Evolutionary conservation across 2,329 filamentous ascomycete species (phyloP).

Genomic region (Lachnellula arida): DNA sequence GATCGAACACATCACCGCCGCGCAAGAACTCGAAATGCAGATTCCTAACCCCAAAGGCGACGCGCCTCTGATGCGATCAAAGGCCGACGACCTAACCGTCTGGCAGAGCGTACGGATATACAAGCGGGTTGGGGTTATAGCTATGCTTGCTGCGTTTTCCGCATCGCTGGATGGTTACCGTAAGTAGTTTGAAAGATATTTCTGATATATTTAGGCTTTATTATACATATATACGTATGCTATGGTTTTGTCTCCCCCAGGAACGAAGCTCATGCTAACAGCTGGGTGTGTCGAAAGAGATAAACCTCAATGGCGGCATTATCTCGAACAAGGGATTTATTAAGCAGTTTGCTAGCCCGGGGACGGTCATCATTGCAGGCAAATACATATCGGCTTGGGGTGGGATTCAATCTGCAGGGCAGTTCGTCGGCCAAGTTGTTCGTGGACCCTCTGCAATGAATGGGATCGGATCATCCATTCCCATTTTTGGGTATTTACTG

Average conservation of each 20-base stretch:
- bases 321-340: constrained; percentile 21
- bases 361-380: constrained; percentile 20
- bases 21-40: too few relatives aligned
- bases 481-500: neutral
- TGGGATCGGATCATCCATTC: neutral
- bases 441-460: constrained; percentile 15
- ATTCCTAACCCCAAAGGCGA: too few relatives aligned
- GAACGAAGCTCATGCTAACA: neutral
- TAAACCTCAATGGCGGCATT: constrained; percentile 25
- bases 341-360: constrained; percentile 11
- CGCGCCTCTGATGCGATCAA: constrained; percentile 1
- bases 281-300: constrained; percentile 10
- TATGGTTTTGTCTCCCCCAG: too few relatives aligned
- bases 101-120: constrained; percentile 35
- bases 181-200: neutral
- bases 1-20: too few relatives aligned
- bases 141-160: constrained; percentile 39
- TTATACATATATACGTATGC: neutral
- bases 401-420: constrained; percentile 19
- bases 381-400: constrained; percentile 22
- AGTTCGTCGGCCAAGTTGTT: constrained; percentile 23
- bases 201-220: neutral
- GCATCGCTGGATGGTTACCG: constrained; percentile 40
- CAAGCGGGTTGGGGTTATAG: constrained; percentile 34
- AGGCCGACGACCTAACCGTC: constrained; percentile 35